A percentile compares a stretch with the other conserved stretches of the same genome.
These are phyloP conservation scores for Penicillium desertorum DNA, from an alignment of 495 filamentous ascomycete species.

Conservation along the genomic window DNA sequence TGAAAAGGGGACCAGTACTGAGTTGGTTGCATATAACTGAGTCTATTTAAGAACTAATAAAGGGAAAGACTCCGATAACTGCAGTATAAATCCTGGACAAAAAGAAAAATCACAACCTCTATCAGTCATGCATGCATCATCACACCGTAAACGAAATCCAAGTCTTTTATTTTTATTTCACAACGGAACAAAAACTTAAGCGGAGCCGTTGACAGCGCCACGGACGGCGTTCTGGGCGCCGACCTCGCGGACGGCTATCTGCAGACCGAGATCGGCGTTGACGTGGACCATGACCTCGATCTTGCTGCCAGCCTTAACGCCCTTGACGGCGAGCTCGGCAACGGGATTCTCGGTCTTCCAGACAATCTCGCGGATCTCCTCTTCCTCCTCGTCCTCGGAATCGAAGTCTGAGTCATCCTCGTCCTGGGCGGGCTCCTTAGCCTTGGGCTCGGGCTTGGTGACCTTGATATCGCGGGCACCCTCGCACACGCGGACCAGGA, in stretches of 20 bases:
- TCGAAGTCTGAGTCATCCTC: conserved; percentile 67
- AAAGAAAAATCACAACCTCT: conserved; percentile 30
- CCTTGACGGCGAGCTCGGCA: conserved; percentile 81
- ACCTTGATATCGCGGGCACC: conserved; percentile 86
- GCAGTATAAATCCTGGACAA: conserved; percentile 17
- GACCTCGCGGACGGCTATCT: conserved; percentile 78
- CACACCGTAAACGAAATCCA: conserved; percentile 34
- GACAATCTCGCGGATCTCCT: conserved; percentile 83
- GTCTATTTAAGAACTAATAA: conserved; percentile 23
- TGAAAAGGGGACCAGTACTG: conserved; percentile 16
- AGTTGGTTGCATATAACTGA: conserved; percentile 25
- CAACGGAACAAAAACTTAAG: conserved; percentile 26
- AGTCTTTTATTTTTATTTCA: conserved; percentile 16
- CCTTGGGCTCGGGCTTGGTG: conserved; percentile 75
- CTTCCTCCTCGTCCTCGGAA: conserved; percentile 68
- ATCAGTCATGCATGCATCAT: conserved; percentile 39
- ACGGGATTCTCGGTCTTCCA: conserved; percentile 85
- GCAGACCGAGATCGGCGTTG: conserved; percentile 69
- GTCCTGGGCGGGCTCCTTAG: conserved; percentile 59
- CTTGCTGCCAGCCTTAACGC: conserved; percentile 82
- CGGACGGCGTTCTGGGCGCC: conserved; percentile 83
- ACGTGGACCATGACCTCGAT: conserved; percentile 92
- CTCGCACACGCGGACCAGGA: conserved; percentile 83
- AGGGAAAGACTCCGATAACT: conserved; percentile 26
- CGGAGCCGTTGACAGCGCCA: conserved; percentile 58